phyloP scores from a whole-genome alignment of 805 yeast species.

The Suhomyces faveliae region DNA sequence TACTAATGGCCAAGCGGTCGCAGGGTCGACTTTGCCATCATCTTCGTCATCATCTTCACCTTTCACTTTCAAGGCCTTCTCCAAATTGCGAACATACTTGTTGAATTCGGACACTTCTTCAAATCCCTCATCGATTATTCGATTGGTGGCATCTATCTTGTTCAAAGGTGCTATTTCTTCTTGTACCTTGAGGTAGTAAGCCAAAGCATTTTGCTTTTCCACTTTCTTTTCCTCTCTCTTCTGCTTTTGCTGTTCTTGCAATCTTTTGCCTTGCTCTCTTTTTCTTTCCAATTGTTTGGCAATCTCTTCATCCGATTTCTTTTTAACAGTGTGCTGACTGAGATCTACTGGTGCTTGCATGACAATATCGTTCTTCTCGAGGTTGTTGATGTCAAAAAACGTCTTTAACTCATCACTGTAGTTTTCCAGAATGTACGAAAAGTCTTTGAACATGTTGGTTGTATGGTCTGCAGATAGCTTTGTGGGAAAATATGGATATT shows the following conservation, averaged over 20 bases:
- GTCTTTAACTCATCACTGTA: constrained; percentile 61
- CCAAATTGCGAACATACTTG: constrained; percentile 62
- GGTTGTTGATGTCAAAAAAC: constrained; percentile 56
- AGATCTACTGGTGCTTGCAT: constrained; percentile 76
- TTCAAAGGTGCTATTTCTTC: constrained; percentile 49
- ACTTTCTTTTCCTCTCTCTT: constrained; percentile 75
- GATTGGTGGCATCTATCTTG: constrained; percentile 52
- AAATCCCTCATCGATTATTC: constrained; percentile 71
- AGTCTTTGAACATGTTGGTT: constrained; percentile 66
- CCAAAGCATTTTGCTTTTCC: constrained; percentile 78
- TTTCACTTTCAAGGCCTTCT: constrained; percentile 70
- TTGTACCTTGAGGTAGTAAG: constrained; percentile 62
- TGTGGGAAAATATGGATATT: constrained; percentile 90
- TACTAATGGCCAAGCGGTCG: constrained; percentile 64
- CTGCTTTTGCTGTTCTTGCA: constrained; percentile 91
- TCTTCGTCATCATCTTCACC: constrained; percentile 50
- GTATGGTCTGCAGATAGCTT: constrained; percentile 64
- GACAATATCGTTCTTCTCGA: constrained; percentile 70
- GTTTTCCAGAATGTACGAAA: constrained; percentile 71
- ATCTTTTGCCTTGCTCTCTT: constrained; percentile 77
- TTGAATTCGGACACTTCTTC: constrained; percentile 70
- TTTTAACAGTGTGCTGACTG: constrained; percentile 59
- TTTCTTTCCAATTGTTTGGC: constrained; percentile 74
- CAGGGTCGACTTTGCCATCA: constrained; percentile 43
- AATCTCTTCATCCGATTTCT: constrained; percentile 82